These are phyloP conservation scores for Beauveria brongniartii DNA, from an alignment of 2,329 filamentous ascomycete genomes.

Conservation along the genomic window DNA sequence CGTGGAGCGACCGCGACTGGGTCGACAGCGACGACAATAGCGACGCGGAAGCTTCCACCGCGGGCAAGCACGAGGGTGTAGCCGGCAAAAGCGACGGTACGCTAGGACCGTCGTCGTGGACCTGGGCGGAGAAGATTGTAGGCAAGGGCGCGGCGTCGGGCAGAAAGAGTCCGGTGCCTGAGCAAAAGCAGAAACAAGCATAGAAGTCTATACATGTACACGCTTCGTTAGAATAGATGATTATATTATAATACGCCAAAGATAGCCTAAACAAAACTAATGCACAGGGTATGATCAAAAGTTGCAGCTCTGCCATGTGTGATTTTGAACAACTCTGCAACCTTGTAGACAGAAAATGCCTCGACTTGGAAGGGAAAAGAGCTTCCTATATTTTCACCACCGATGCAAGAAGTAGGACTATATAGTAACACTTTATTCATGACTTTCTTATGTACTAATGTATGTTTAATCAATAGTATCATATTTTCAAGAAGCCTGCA, in stretches of 20 bases:
- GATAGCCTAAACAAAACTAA: too few species aligned
- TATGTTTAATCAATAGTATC: too few species aligned
- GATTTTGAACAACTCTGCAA: too few species aligned
- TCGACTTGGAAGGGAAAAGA: too few species aligned
- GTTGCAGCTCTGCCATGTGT: too few species aligned
- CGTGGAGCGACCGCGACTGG: slow-evolving; percentile 61
- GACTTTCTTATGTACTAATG: too few species aligned
- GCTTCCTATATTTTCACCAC: too few species aligned
- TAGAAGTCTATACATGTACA: not conserved
- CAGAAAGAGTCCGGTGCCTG: slow-evolving; percentile 20
- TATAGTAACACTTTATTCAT: too few species aligned
- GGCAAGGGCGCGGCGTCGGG: slow-evolving; percentile 28
- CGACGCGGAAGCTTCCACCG: slow-evolving; percentile 12
- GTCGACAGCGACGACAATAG: slow-evolving; percentile 43
- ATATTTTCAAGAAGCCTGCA: too few species aligned
- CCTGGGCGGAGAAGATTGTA: slow-evolving; percentile 48
- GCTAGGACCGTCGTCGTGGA: slow-evolving; percentile 27
- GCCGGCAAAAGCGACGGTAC: slow-evolving; percentile 12
- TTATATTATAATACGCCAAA: not conserved
- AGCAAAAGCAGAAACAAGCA: not conserved
- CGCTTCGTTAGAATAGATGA: not conserved
- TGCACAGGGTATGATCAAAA: too few species aligned
- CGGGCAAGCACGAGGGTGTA: not conserved
- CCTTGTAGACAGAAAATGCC: too few species aligned
- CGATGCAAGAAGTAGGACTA: too few species aligned